phyloP scores from a whole-genome alignment of 305 asterid genomes.

The Solanum hybrid region DNA sequence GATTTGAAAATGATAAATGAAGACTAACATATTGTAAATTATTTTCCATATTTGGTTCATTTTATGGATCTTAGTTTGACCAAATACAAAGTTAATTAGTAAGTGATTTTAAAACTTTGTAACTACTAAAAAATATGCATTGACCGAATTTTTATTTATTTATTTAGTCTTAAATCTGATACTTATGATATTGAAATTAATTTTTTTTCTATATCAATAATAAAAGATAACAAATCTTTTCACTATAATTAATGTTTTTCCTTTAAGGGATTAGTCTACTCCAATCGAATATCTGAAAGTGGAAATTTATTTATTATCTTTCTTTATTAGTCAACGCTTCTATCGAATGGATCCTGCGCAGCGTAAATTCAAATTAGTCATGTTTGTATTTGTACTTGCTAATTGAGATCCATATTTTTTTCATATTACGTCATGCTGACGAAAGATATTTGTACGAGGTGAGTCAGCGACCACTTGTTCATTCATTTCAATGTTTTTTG shows the following conservation, averaged over 20 bases:
- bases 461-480: background rate
- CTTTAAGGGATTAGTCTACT: background rate
- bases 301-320: background rate
- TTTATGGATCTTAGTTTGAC: background rate
- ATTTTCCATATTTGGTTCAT: background rate
- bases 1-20: no score
- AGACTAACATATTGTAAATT: background rate
- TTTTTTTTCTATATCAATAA: no score
- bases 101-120: background rate
- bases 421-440: background rate
- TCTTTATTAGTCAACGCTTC: background rate
- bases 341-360: background rate
- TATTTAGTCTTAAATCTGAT: background rate
- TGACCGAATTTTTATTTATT: background rate
- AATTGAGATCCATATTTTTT: no score
- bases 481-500: background rate
- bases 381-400: background rate
- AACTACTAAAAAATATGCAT: background rate
- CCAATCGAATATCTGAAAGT: background rate
- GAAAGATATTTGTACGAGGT: background rate
- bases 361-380: no score
- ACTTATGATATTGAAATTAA: background rate
- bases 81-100: background rate
- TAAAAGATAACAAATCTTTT: background rate
- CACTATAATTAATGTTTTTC: background rate